Percentiles rank a stretch among this genome's conserved stretches.
Evolutionary conservation across 495 filamentous ascomycete genomes (phyloP).

Genomic region (Sabuloglossum arenarium): DNA sequence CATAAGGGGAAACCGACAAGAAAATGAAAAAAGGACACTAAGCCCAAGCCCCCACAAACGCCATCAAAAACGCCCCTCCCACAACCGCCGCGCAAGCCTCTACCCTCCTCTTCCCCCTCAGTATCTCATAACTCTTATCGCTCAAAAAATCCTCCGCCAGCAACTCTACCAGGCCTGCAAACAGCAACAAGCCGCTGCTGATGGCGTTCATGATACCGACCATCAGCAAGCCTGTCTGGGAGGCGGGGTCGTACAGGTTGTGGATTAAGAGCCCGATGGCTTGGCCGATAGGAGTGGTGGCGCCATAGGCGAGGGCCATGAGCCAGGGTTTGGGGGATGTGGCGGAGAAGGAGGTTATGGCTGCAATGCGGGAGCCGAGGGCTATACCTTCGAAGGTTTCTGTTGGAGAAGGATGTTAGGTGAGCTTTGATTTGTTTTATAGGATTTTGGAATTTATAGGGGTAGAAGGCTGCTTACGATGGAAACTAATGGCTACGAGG

Average conservation of each 20-base stretch:
- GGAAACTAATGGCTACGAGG: conserved; percentile 62
- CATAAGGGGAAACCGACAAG: too few species aligned
- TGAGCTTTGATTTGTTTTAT: background rate
- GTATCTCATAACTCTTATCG: conserved; percentile 58
- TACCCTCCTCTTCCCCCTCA: conserved; percentile 49
- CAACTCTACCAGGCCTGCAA: conserved; percentile 79
- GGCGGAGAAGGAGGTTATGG: conserved; percentile 29
- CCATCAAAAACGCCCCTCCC: conserved; percentile 62
- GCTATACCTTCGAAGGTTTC: conserved; percentile 54
- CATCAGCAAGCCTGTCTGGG: conserved; percentile 65
- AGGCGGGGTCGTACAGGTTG: conserved; percentile 64
- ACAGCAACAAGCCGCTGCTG: conserved; percentile 65
- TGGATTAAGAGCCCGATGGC: conserved; percentile 70
- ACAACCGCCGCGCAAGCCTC: conserved; percentile 61
- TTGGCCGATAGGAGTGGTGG: conserved; percentile 80
- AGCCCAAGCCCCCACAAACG: conserved; percentile 77
- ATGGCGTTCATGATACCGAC: conserved; percentile 90
- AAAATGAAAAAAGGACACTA: too few species aligned
- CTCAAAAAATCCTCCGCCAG: conserved; percentile 86
- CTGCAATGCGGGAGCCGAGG: conserved; percentile 51
- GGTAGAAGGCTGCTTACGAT: conserved; percentile 19
- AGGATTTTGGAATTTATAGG: conserved; percentile 4
- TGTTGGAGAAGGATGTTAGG: background rate
- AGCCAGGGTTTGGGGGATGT: conserved; percentile 52
- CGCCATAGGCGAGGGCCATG: conserved; percentile 86